Conservation (phyloP, 306 rosid species). For the Senna tora region DNA sequence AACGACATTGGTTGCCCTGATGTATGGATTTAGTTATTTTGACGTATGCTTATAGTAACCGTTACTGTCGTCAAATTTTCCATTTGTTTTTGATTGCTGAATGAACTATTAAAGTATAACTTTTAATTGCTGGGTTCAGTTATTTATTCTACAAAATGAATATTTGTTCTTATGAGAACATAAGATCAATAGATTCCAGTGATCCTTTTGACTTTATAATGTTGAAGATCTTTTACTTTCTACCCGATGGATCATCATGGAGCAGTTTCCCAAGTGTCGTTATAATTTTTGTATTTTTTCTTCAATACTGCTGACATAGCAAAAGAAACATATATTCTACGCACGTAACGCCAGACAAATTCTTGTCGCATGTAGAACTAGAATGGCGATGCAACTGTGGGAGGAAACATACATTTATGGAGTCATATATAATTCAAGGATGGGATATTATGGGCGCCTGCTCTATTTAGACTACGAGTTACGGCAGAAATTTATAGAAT, state of each 20-base stretch:
- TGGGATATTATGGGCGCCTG: background rate
- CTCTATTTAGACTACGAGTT: background rate
- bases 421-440: background rate
- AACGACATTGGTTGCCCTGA: background rate
- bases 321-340: background rate
- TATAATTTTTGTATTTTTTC: background rate
- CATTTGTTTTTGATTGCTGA: background rate
- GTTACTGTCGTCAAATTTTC: background rate
- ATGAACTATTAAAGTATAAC: conserved; percentile 1
- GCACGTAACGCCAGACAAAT: background rate
- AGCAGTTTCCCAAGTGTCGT: background rate
- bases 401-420: conserved; percentile 7
- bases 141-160: background rate
- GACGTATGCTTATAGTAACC: background rate
- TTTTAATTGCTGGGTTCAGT: conserved; percentile 10
- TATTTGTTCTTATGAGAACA: background rate
- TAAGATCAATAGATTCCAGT: background rate
- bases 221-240: background rate
- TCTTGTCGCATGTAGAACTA: conserved; percentile 1
- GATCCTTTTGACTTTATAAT: conserved; percentile 3
- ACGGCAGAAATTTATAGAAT: conserved; percentile 1
- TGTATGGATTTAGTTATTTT: background rate
- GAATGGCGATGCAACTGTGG: conserved; percentile 1
- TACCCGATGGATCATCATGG: background rate
- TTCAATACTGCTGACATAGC: background rate